Conservation (phyloP, 106 monocot species). For the Narthecium ossifragum region DNA sequence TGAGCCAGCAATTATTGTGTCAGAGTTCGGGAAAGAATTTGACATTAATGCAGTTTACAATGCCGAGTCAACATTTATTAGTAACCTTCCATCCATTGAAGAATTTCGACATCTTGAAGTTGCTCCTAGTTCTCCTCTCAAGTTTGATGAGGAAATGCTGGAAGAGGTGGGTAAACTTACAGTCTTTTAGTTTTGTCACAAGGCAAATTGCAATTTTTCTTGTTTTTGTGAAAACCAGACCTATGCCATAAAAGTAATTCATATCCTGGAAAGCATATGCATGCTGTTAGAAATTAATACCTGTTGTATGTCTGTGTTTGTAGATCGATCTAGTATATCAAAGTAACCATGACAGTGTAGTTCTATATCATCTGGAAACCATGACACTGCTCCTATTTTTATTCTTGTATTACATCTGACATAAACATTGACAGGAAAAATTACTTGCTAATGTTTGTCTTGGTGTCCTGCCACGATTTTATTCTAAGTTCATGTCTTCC, state of each 20-base stretch:
- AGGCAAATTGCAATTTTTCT: neutral
- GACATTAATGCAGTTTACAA: constrained; percentile 84
- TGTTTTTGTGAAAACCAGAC: neutral
- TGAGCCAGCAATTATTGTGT: constrained; percentile 38
- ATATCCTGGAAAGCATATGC: neutral
- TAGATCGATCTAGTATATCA: no score
- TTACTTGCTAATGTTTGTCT: no score
- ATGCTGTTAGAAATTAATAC: neutral
- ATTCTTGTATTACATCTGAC: no score
- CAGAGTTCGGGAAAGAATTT: constrained; percentile 85
- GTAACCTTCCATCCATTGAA: constrained; percentile 57
- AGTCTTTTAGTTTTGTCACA: neutral
- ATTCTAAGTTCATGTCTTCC: no score
- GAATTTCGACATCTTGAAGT: constrained; percentile 80
- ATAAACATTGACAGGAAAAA: no score
- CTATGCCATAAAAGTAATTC: neutral
- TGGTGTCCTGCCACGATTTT: no score
- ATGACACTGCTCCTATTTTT: no score
- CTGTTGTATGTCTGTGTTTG: no score
- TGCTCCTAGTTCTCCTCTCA: constrained; percentile 47
- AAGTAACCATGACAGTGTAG: no score
- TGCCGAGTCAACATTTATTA: constrained; percentile 65
- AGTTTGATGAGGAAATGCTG: constrained; percentile 67
- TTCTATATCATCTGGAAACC: no score
- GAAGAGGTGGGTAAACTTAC: constrained; percentile 33